Base-by-base conservation (phyloP, 139 green algal species). In the Chlorella vulgaris region DNA sequence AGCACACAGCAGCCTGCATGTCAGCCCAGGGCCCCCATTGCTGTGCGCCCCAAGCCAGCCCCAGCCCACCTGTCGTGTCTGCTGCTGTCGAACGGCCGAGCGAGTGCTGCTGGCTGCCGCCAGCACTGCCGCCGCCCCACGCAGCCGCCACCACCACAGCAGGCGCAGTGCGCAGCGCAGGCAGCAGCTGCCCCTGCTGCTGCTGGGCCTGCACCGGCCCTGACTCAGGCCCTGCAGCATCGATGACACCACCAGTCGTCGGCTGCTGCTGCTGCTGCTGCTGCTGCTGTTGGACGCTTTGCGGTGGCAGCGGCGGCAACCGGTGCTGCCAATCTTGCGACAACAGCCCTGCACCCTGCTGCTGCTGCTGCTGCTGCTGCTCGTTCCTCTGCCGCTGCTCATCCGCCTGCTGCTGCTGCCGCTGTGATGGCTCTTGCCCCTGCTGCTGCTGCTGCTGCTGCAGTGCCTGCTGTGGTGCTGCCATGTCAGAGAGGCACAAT, bases 311-410 rank as follows among this genome's bases (percentile, higher is more conserved):
- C n/a, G n/a, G n/a, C n/a, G n/a, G n/a, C n/a, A n/a, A n/a, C n/a
- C n/a, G n/a, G n/a, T 80, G 68, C 22, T 24, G 43, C 55, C 29
- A 4, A 2, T 77, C 38, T 51, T 70, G 66, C 24, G 7, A 7
- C n/a, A 60, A 33, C 29, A 21, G 29, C 67, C 8, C 26, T 42
- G 29, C 40, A 35, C 15, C 8, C 43, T 66, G 38, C 33, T 73
- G 63, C 7, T 38, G 36, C 36, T 38, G n/a, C 42, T 31, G 31
- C 33, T 29, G 26, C 24, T 71, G n/a, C 66, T 70, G 74, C 8
- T 31, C 29, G 5, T 51, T 10, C 19, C 80, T 70, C 24, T 86
- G 82, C 19, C 74, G 51, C n/a, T 76, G 80, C 66, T 69, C 29
- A 67, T 63, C 50, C 76, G 66, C 53, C 75, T 55, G 62, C 33